phyloP scores from a whole-genome alignment of 805 yeast genomes.

The Kuraishia capsulata region DNA sequence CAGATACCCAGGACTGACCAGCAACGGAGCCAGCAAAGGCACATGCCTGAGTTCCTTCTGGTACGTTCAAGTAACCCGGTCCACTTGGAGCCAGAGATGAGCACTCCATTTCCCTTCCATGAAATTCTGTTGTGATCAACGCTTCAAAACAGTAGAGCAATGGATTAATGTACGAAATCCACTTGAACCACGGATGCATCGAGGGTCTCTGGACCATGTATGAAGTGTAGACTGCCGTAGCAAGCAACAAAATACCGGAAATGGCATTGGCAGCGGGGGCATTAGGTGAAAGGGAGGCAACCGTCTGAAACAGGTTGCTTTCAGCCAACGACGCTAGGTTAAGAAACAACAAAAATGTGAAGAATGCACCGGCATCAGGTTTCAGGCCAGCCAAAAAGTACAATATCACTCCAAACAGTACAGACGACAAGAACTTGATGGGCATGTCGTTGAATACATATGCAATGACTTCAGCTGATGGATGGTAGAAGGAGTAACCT shows the following conservation, averaged over 20 bases:
- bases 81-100: slow-evolving; percentile 45
- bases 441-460: slow-evolving; percentile 55
- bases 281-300: slow-evolving; percentile 41
- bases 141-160: slow-evolving; percentile 52
- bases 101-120: slow-evolving; percentile 46
- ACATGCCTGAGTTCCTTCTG: slow-evolving; percentile 36
- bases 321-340: slow-evolving; percentile 34
- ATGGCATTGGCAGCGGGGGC: slow-evolving; percentile 51
- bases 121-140: slow-evolving; percentile 58
- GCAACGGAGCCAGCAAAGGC: slow-evolving; percentile 39
- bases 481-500: slow-evolving; percentile 62
- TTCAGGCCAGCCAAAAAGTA: slow-evolving; percentile 51
- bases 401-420: slow-evolving; percentile 36
- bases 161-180: slow-evolving; percentile 55
- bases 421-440: slow-evolving; percentile 36
- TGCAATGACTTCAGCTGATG: slow-evolving; percentile 66
- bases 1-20: slow-evolving; percentile 30
- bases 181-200: slow-evolving; percentile 67
- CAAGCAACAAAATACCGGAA: slow-evolving; percentile 45
- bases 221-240: slow-evolving; percentile 52
- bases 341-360: slow-evolving; percentile 37
- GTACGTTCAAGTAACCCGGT: slow-evolving; percentile 36
- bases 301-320: slow-evolving; percentile 41
- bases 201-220: slow-evolving; percentile 49
- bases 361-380: slow-evolving; percentile 42